These are phyloP conservation scores for Silene uniflora DNA, from an alignment of 148 eudicot genomes.

Conservation along the genomic window DNA sequence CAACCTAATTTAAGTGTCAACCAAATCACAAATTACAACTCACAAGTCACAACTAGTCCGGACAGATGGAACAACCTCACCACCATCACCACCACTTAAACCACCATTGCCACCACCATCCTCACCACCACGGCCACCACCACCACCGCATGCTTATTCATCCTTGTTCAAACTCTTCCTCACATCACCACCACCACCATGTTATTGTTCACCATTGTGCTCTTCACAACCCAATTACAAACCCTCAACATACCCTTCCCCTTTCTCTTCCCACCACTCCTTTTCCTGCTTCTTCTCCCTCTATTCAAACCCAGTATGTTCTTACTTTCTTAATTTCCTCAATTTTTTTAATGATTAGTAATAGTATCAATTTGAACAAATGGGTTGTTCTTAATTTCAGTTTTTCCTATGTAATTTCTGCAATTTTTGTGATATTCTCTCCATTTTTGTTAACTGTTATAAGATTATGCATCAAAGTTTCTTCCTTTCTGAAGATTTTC, in stretches of 20 bases:
- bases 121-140: slow-evolving; percentile 8
- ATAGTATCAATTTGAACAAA: neutral
- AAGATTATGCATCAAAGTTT: neutral
- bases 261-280: slow-evolving; percentile 8
- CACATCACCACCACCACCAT: slow-evolving; percentile 21
- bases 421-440: neutral
- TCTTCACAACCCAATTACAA: slow-evolving; percentile 13
- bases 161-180: too few species aligned
- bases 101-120: neutral
- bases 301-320: slow-evolving; percentile 25
- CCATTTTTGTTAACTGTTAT: neutral
- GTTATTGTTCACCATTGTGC: slow-evolving; percentile 25
- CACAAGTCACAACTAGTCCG: neutral
- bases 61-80: neutral
- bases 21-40: neutral
- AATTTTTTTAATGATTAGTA: neutral
- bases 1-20: too few species aligned
- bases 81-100: slow-evolving; percentile 1
- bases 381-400: neutral
- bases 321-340: neutral
- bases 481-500: neutral
- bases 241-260: slow-evolving; percentile 17
- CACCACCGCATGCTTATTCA: neutral
- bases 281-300: neutral
- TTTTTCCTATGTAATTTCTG: too few species aligned